Percentiles rank a stretch among this genome's conserved stretches.
phyloP scores from a whole-genome alignment of 148 eudicot species.

The Nepenthes mirabilis region DNA sequence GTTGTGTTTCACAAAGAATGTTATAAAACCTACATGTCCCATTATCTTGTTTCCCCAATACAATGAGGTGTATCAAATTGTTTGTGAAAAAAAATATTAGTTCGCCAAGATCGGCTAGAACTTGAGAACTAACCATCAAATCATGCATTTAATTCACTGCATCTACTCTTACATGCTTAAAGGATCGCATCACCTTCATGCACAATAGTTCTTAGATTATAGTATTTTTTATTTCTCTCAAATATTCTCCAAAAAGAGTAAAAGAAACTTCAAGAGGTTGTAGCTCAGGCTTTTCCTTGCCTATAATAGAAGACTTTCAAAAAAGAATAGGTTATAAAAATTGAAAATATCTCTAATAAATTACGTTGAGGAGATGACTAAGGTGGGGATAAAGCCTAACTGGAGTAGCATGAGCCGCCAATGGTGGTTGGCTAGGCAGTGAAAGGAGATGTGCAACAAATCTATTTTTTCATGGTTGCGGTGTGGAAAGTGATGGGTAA shows the following conservation, averaged over 20 bases:
- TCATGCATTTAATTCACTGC: too few relatives aligned
- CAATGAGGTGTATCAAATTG: too few relatives aligned
- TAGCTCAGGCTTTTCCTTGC: neutral
- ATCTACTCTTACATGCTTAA: too few relatives aligned
- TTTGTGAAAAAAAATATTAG: too few relatives aligned
- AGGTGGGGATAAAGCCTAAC: neutral
- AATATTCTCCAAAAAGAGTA: neutral
- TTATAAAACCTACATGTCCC: too few relatives aligned
- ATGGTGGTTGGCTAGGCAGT: neutral
- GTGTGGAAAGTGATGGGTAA: too few relatives aligned
- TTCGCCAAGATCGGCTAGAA: too few relatives aligned
- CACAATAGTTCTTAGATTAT: too few relatives aligned
- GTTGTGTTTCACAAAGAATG: too few relatives aligned
- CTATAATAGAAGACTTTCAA: neutral
- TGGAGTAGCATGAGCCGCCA: neutral
- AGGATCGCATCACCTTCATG: too few relatives aligned
- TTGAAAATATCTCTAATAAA: neutral
- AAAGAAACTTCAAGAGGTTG: neutral
- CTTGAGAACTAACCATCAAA: too few relatives aligned
- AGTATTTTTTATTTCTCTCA: neutral
- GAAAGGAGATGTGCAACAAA: neutral
- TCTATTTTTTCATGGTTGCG: conserved; percentile 17
- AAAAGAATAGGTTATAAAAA: neutral
- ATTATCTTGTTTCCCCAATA: too few relatives aligned
- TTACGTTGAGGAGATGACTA: neutral